A percentile compares a stretch with the other conserved stretches of the same genome.
Evolutionary conservation across 1,284 basidiomycete genomes (phyloP).

Genomic region (Volvariella volvacea): DNA sequence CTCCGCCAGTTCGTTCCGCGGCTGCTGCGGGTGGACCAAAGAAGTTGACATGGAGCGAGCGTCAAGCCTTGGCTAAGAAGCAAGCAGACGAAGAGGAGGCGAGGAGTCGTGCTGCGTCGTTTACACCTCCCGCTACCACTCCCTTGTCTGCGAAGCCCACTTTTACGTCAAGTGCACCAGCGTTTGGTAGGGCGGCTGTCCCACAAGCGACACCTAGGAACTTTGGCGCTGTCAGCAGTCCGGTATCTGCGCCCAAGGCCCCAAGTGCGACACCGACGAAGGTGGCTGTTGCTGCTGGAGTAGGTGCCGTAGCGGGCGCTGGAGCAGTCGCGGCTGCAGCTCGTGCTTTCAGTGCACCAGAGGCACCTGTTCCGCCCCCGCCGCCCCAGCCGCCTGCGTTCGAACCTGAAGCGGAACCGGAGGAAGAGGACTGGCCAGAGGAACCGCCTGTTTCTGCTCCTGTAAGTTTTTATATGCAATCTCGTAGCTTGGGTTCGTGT

Average conservation of each 20-base stretch:
- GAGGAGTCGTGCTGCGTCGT: slow-evolving; percentile 54
- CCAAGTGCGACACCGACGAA: slow-evolving; percentile 26
- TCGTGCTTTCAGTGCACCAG: background rate
- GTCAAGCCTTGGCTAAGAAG: slow-evolving; percentile 83
- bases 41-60: slow-evolving; percentile 87
- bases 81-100: slow-evolving; percentile 78
- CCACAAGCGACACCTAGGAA: slow-evolving; percentile 26
- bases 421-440: slow-evolving; percentile 19
- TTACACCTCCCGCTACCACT: slow-evolving; percentile 26
- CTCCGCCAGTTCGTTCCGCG: slow-evolving; percentile 14
- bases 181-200: slow-evolving; percentile 31
- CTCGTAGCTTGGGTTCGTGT: slow-evolving; percentile 1
- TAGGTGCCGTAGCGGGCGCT: slow-evolving; percentile 13
- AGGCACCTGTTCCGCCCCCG: slow-evolving; percentile 22
- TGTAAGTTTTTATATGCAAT: slow-evolving; percentile 10
- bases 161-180: slow-evolving; percentile 31
- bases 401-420: slow-evolving; percentile 23
- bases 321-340: slow-evolving; percentile 19
- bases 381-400: slow-evolving; percentile 27
- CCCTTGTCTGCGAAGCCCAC: slow-evolving; percentile 20
- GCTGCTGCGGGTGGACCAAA: slow-evolving; percentile 36
- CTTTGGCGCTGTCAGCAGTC: slow-evolving; percentile 28
- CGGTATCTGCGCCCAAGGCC: slow-evolving; percentile 28
- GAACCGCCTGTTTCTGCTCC: slow-evolving; percentile 23
- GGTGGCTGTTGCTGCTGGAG: slow-evolving; percentile 17